These are phyloP conservation scores for Arabidopsis suecica DNA, from an alignment of 345 rosid species.

Conservation along the genomic window DNA sequence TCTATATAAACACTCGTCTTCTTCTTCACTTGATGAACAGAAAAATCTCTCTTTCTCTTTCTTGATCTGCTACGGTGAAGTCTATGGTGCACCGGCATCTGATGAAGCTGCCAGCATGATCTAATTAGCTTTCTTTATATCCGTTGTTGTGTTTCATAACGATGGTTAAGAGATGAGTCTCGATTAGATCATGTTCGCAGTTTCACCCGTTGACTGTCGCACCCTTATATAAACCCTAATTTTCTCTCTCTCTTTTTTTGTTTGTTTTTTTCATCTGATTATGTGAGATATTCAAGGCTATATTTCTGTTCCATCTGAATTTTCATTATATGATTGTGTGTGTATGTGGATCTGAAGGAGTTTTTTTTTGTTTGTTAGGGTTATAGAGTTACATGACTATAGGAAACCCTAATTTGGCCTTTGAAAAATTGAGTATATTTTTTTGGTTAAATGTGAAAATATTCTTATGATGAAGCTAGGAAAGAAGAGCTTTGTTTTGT, in stretches of 20 bases:
- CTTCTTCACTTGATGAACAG: conserved; percentile 34
- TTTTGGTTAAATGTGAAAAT: background rate
- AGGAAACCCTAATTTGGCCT: conserved; percentile 27
- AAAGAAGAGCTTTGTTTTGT: background rate
- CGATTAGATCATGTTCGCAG: conserved; percentile 90
- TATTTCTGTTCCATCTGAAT: conserved; percentile 7
- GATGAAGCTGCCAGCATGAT: conserved; percentile 99
- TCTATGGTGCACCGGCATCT: conserved; percentile 61
- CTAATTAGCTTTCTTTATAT: conserved; percentile 54
- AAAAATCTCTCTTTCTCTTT: conserved; percentile 7
- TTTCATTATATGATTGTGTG: conserved; percentile 9
- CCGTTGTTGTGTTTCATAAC: conserved; percentile 17
- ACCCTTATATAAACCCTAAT: conserved; percentile 49
- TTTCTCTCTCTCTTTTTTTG: conserved; percentile 21
- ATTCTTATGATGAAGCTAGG: background rate
- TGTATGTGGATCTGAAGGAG: background rate
- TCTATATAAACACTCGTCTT: conserved; percentile 41
- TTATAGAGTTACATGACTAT: background rate
- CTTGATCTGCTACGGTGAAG: conserved; percentile 17
- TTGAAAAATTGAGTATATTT: background rate
- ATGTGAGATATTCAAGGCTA: background rate
- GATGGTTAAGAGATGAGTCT: conserved; percentile 41
- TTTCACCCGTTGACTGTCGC: conserved; percentile 81
- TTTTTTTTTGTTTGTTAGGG: conserved; percentile 2
- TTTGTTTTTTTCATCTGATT: background rate